phyloP scores from a whole-genome alignment of 805 yeast genomes.

The Zygoascus biomembranicola region DNA sequence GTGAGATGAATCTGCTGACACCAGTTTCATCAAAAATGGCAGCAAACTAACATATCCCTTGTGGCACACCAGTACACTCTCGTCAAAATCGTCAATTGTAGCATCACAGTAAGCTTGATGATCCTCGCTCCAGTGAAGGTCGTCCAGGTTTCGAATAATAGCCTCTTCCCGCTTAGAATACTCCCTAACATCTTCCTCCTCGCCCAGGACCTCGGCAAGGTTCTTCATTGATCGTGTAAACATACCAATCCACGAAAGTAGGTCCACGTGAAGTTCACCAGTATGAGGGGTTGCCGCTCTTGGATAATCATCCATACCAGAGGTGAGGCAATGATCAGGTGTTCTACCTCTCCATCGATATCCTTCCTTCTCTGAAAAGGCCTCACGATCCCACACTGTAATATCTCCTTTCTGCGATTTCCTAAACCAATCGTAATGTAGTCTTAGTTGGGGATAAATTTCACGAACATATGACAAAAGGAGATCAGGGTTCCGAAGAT shows the following conservation, averaged over 20 bases:
- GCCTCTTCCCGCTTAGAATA: constrained; percentile 48
- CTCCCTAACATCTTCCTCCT: constrained; percentile 46
- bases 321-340: constrained; percentile 72
- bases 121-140: constrained; percentile 70
- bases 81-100: constrained; percentile 66
- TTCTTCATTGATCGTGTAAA: constrained; percentile 77
- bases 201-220: constrained; percentile 56
- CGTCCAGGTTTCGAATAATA: constrained; percentile 57
- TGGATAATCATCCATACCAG: constrained; percentile 95
- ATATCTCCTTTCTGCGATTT: constrained; percentile 68
- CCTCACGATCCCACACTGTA: constrained; percentile 58
- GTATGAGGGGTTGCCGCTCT: constrained; percentile 71
- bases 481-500: constrained; percentile 44
- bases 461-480: constrained; percentile 33
- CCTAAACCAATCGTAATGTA: constrained; percentile 81
- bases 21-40: constrained; percentile 71
- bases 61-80: constrained; percentile 63
- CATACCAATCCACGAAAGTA: constrained; percentile 87
- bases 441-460: constrained; percentile 68
- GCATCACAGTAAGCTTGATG: constrained; percentile 73
- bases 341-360: constrained; percentile 95
- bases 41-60: constrained; percentile 81
- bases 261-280: constrained; percentile 86
- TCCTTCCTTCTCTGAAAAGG: constrained; percentile 47
- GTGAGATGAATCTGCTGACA: constrained; percentile 41